Evolutionary conservation across 768 basidiomycete genomes (phyloP).

Genomic region (Boletus rubroflammeus): DNA sequence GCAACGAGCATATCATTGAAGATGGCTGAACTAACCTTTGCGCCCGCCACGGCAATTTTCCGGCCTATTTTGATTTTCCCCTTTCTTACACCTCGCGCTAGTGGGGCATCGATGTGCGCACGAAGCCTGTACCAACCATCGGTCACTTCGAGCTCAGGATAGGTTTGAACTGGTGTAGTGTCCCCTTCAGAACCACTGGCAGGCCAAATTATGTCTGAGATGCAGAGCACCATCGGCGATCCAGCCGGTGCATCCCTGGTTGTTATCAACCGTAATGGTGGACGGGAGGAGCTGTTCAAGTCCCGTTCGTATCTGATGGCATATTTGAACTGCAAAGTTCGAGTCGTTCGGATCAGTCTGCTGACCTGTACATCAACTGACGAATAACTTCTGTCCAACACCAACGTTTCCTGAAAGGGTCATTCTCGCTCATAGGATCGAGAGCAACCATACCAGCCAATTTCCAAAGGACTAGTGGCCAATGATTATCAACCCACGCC

Average conservation of each 20-base stretch:
- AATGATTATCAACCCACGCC: conserved; percentile 91
- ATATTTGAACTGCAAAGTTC: neutral
- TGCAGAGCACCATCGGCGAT: conserved; percentile 79
- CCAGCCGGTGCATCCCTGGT: conserved; percentile 80
- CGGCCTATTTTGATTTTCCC: conserved; percentile 71
- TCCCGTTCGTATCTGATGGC: conserved; percentile 81
- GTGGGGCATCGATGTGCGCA: conserved; percentile 68
- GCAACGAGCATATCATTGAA: neutral
- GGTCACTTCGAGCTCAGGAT: conserved; percentile 80
- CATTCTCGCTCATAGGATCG: conserved; percentile 56
- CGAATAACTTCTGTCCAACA: conserved; percentile 76
- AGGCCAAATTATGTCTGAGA: conserved; percentile 68
- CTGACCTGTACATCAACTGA: conserved; percentile 84
- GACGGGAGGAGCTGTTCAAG: conserved; percentile 70
- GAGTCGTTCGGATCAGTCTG: neutral
- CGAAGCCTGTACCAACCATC: conserved; percentile 95
- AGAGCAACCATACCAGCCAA: conserved; percentile 78
- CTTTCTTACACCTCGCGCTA: conserved; percentile 64
- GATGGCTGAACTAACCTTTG: conserved; percentile 52
- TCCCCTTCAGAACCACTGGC: conserved; percentile 36
- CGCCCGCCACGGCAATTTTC: conserved; percentile 79
- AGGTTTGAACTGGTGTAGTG: conserved; percentile 34
- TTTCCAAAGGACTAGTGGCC: conserved; percentile 91
- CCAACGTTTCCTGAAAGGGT: conserved; percentile 59
- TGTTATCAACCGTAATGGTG: conserved; percentile 75